phyloP scores from a whole-genome alignment of 2,329 filamentous ascomycete species.

The Penicillium sp. region DNA sequence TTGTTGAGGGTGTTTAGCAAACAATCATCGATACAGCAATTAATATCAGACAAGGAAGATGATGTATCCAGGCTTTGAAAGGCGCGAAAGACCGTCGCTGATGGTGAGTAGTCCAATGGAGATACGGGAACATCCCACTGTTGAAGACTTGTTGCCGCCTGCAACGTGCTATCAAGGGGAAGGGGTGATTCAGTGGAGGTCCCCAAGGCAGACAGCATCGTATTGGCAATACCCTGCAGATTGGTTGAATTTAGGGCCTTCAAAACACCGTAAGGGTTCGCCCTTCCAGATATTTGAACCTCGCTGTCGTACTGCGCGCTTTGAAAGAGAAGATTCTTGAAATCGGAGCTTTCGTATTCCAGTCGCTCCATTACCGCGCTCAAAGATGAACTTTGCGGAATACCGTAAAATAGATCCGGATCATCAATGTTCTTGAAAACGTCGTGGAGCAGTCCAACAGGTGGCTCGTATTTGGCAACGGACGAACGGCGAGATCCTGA shows the following conservation, averaged over 20 bases:
- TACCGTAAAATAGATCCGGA: conserved; percentile 90
- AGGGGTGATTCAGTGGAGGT: conserved; percentile 45
- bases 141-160: conserved; percentile 74
- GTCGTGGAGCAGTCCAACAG: conserved; percentile 65
- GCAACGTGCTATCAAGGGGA: conserved; percentile 67
- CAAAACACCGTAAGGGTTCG: conserved; percentile 65
- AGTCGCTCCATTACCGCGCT: conserved; percentile 72
- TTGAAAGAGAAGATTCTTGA: conserved; percentile 82
- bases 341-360: conserved; percentile 82
- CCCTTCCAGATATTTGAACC: conserved; percentile 55
- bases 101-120: conserved; percentile 55
- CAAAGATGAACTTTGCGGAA: conserved; percentile 71
- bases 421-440: conserved; percentile 94
- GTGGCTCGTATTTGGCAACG: conserved; percentile 48
- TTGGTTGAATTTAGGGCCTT: conserved; percentile 75
- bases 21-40: conserved; percentile 58
- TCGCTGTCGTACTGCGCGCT: conserved; percentile 87
- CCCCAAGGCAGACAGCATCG: conserved; percentile 61
- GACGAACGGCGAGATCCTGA: conserved; percentile 64
- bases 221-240: conserved; percentile 77
- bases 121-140: conserved; percentile 87
- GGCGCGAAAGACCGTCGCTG: conserved; percentile 69
- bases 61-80: conserved; percentile 74
- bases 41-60: conserved; percentile 51
- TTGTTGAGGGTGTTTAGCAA: conserved; percentile 45